Percentiles rank a stretch among this genome's conserved stretches.
Evolutionary conservation across 148 eudicot species (phyloP).

Genomic region (Rhododendron simsii): DNA sequence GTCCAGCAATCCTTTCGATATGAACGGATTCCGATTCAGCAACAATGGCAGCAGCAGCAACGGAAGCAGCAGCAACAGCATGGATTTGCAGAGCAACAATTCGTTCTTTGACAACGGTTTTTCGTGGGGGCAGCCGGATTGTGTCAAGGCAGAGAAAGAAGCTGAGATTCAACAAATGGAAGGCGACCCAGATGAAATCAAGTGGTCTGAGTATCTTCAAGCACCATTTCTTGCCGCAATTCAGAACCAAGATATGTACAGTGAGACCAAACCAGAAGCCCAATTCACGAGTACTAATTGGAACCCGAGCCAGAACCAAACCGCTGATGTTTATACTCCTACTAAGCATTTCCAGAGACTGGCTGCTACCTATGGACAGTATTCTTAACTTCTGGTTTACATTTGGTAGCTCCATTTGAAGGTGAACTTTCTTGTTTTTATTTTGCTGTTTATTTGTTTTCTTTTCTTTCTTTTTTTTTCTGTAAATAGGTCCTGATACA

Average conservation of each 20-base stretch:
- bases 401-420: neutral
- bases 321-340: conserved; percentile 30
- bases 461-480: neutral
- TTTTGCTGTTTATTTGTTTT: neutral
- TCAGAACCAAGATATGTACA: conserved; percentile 25
- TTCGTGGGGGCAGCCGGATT: conserved; percentile 44
- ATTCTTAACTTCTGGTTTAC: conserved; percentile 35
- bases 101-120: conserved; percentile 33
- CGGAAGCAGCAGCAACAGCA: conserved; percentile 14
- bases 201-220: conserved; percentile 71
- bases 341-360: conserved; percentile 60
- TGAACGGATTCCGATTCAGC: conserved; percentile 23
- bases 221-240: conserved; percentile 30
- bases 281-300: conserved; percentile 24
- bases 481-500: conserved; percentile 52
- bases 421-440: neutral
- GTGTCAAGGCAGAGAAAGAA: conserved; percentile 26
- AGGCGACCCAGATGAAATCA: conserved; percentile 48
- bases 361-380: conserved; percentile 70
- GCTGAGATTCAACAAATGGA: conserved; percentile 23
- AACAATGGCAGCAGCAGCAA: conserved; percentile 15
- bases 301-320: conserved; percentile 38
- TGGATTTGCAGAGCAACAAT: conserved; percentile 16
- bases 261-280: conserved; percentile 49
- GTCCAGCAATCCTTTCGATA: conserved; percentile 1